These are phyloP conservation scores for Irpex sp. DNA, from an alignment of 1,284 basidiomycete genomes.

Conservation along the genomic window DNA sequence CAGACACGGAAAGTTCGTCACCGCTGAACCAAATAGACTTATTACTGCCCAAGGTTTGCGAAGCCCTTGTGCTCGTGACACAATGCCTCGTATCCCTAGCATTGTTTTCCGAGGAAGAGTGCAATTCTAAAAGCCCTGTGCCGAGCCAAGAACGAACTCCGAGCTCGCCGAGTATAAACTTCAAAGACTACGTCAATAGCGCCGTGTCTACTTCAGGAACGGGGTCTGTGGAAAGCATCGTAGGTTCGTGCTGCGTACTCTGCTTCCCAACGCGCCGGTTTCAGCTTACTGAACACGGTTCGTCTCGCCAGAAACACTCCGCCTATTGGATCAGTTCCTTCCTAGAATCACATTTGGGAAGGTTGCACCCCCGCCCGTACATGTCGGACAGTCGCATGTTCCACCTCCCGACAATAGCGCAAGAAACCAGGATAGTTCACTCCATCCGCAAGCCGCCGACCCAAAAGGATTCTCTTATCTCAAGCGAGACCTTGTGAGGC, in stretches of 20 bases:
- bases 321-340: conserved; percentile 67
- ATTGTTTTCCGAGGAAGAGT: conserved; percentile 46
- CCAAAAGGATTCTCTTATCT: conserved; percentile 72
- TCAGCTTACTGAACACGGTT: not conserved
- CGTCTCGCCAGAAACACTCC: conserved; percentile 54
- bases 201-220: conserved; percentile 31
- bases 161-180: conserved; percentile 6
- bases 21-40: conserved; percentile 46
- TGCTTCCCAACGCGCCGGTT: not conserved
- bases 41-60: conserved; percentile 72
- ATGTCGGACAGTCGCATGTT: conserved; percentile 5
- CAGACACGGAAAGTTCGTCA: not conserved
- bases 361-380: conserved; percentile 33
- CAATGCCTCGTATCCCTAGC: conserved; percentile 74
- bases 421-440: not conserved
- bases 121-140: not conserved
- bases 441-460: conserved; percentile 23
- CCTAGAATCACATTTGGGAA: conserved; percentile 77
- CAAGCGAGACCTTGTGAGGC: conserved; percentile 79
- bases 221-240: conserved; percentile 52
- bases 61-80: conserved; percentile 72
- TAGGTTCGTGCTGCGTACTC: conserved; percentile 39
- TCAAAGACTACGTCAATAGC: conserved; percentile 14
- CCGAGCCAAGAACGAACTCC: conserved; percentile 8
- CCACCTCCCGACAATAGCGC: not conserved